Base-by-base conservation (phyloP, 2,329 filamentous ascomycete species). In the Fusarium piperis region DNA sequence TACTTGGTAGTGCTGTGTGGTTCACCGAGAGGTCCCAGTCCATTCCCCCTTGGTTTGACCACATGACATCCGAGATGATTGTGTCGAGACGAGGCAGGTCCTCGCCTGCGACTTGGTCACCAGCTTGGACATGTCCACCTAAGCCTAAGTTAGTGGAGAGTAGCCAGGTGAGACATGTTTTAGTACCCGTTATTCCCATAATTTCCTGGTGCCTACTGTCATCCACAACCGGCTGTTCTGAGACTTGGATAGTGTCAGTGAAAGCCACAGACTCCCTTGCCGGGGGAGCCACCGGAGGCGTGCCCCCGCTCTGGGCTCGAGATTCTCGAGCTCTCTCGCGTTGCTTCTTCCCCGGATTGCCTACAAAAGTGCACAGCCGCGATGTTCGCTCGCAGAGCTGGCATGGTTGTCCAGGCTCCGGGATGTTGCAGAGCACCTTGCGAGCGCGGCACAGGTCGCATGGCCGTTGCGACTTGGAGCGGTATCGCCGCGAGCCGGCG, bases 361-460 rank as follows among this genome's bases (percentile, higher is more conserved):
- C 70, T 10, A 76, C 41, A 57, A 77, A 77, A 2, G 75, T 77
- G 39, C 75, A 77, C 1, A 62, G 63, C 6, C 75, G 62, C 11
- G 73, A 74, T 1, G 72, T 75, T 6, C 75, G 61, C 23, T 72
- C 62, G 23, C 75, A 77, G 3, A 77, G 66, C 46, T 77, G 75
- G 32, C 75, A 77, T 18, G 75, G 75, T 36, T 62, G 56, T n/a
- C 64, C 57, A 1, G 75, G 75, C 33, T 77, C 75, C 7, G 75
- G 75, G 3, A 77, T 77, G 10, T 77, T 77, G 61, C 75, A 77
- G 4, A 77, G 69, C 2, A 71, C 75, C 36, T 77, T 77, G 23
- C 75, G 75, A 3, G 73, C 56, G 11, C 70, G 73, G 32, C 72
- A 75, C 12, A 74, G 55, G 53, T 74, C 72, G 46, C 72, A 74